Evolutionary conservation across 805 yeast species (phyloP).

Genomic region (Ogataea paradorogensis): DNA sequence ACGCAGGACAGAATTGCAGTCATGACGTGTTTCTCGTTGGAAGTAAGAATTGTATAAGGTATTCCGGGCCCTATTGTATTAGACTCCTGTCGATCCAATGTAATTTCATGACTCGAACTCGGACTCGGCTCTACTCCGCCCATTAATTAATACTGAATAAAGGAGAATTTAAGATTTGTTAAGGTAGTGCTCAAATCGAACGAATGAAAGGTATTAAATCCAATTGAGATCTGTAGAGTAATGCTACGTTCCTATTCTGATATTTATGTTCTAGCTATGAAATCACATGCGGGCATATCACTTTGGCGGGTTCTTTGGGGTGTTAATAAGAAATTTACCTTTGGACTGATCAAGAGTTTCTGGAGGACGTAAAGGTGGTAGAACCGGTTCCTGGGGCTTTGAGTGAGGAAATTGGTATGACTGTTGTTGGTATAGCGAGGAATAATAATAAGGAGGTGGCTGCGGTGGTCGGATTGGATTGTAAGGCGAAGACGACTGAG

Average conservation of each 20-base stretch:
- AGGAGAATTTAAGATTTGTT: too few relatives aligned
- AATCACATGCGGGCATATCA: constrained; percentile 9
- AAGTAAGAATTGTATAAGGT: constrained; percentile 45
- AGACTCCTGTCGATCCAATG: not conserved
- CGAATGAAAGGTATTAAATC: not conserved
- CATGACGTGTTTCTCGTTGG: constrained; percentile 40
- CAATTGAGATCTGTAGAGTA: not conserved
- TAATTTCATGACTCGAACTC: not conserved
- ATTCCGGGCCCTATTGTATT: not conserved
- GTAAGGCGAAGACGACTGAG: constrained; percentile 16
- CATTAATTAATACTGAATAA: too few relatives aligned
- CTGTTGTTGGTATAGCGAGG: constrained; percentile 17
- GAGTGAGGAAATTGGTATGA: constrained; percentile 11
- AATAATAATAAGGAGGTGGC: constrained; percentile 14
- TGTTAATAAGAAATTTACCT: constrained; percentile 22
- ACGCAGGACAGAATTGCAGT: constrained; percentile 41
- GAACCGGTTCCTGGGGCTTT: constrained; percentile 12
- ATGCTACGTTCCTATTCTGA: not conserved
- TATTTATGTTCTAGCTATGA: constrained; percentile 1
- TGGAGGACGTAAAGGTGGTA: constrained; percentile 13
- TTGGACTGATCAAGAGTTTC: constrained; percentile 15
- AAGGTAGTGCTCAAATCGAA: not conserved
- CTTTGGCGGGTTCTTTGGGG: constrained; percentile 27
- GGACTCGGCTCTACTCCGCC: too few relatives aligned
- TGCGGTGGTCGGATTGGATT: constrained; percentile 9